Evolutionary conservation across 1,284 basidiomycete genomes (phyloP).

Genomic region (Malassezia vespertilionis): DNA sequence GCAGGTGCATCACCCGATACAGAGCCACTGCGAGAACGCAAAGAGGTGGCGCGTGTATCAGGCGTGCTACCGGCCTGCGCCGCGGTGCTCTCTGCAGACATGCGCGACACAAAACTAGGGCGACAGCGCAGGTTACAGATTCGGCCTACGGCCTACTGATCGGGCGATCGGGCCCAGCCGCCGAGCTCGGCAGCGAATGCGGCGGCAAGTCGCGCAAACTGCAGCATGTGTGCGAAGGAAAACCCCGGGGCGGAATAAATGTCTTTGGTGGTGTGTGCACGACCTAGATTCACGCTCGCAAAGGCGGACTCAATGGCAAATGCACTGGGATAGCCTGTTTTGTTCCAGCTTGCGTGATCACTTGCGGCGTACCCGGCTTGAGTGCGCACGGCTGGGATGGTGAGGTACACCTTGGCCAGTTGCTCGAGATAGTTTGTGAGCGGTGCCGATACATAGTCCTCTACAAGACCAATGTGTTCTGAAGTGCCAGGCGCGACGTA

Average conservation of each 20-base stretch:
- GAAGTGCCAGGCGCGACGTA: conserved; percentile 82
- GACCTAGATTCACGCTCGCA: conserved; percentile 31
- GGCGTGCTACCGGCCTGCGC: too few relatives aligned
- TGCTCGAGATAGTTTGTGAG: conserved; percentile 64
- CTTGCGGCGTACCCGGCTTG: conserved; percentile 89
- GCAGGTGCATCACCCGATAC: not conserved
- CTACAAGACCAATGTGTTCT: conserved; percentile 80
- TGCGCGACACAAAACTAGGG: too few relatives aligned
- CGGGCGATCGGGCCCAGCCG: conserved; percentile 23
- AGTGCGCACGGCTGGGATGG: conserved; percentile 49
- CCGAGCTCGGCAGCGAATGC: conserved; percentile 39
- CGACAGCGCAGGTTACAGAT: too few relatives aligned
- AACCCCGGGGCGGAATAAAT: conserved; percentile 28
- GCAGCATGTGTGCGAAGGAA: conserved; percentile 36
- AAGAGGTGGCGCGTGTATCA: too few relatives aligned
- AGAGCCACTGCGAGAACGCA: too few relatives aligned
- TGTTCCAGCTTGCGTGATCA: conserved; percentile 53
- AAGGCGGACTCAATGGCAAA: conserved; percentile 45
- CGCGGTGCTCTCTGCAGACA: too few relatives aligned
- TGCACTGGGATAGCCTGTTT: conserved; percentile 46
- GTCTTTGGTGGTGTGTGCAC: conserved; percentile 32
- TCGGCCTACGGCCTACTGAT: too few relatives aligned
- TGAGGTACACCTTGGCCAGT: conserved; percentile 58
- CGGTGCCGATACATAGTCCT: conserved; percentile 67
- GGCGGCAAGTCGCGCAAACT: conserved; percentile 32